Percentiles rank a stretch among this genome's conserved stretches.
Evolutionary conservation across 1,139 yeast species (phyloP).

Genomic region (Sugiyamaella castrensis): DNA sequence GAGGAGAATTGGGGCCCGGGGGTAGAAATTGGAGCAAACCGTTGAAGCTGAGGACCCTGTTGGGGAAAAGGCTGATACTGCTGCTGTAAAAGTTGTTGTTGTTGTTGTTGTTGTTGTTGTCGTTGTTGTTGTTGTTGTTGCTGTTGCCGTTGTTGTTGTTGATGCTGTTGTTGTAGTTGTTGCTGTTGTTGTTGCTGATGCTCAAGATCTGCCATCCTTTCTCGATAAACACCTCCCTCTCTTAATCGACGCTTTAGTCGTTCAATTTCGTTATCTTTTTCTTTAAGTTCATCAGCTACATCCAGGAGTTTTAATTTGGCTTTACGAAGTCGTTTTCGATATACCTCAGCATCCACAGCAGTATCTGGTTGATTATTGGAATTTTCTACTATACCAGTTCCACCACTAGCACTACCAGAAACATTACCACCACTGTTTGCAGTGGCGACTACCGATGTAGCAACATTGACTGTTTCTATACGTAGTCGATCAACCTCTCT

Average conservation of each 20-base stretch:
- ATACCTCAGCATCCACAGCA: conserved; percentile 30
- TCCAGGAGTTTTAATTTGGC: conserved; percentile 45
- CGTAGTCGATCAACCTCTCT: conserved; percentile 50
- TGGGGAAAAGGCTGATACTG: conserved; percentile 16
- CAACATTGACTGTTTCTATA: conserved; percentile 32
- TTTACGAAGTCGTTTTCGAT: conserved; percentile 40
- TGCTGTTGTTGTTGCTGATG: conserved; percentile 12
- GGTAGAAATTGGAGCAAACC: conserved; percentile 13
- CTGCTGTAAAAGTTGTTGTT: conserved; percentile 10
- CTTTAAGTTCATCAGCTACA: conserved; percentile 42
- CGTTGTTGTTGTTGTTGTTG: conserved; percentile 8
- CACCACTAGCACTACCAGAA: conserved; percentile 7
- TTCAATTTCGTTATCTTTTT: conserved; percentile 43
- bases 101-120: background rate
- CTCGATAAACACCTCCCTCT: conserved; percentile 16
- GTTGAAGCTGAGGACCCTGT: conserved; percentile 17
- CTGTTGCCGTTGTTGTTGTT: too few relatives aligned
- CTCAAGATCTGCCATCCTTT: background rate
- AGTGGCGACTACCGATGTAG: conserved; percentile 15
- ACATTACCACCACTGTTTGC: conserved; percentile 16
- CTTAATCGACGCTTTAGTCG: conserved; percentile 29
- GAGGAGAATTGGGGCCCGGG: conserved; percentile 21
- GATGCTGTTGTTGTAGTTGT: too few relatives aligned
- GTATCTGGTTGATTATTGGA: conserved; percentile 1
- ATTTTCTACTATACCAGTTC: conserved; percentile 7